Evolutionary conservation across 2,329 filamentous ascomycete genomes (phyloP).

Genomic region (Macrophomina pseudophaseolina): DNA sequence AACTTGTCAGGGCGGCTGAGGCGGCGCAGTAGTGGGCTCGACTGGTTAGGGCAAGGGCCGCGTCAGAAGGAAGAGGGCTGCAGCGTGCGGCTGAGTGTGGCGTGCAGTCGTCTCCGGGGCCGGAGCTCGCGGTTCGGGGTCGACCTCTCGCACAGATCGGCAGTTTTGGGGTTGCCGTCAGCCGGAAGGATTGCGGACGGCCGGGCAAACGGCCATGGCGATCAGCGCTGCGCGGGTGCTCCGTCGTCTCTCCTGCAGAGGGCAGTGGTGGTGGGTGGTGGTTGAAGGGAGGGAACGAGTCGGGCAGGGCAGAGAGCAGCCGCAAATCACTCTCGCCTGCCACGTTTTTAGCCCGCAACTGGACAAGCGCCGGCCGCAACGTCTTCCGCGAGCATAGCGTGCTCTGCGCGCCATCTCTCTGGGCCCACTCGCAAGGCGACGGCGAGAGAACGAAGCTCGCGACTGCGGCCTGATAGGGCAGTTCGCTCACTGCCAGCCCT

Average conservation of each 20-base stretch:
- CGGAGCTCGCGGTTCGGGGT: background rate
- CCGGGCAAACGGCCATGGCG: background rate
- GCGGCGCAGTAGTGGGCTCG: background rate
- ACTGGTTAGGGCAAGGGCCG: conserved; percentile 7
- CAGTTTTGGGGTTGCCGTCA: background rate
- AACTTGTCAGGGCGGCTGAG: background rate
- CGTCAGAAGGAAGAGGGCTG: conserved; percentile 8
- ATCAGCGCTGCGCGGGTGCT: background rate
- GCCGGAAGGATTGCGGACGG: background rate
- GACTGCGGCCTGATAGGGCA: conserved; percentile 9
- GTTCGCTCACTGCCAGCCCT: background rate
- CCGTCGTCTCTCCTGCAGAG: too few relatives aligned
- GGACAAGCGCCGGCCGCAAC: conserved; percentile 11
- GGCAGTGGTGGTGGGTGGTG: background rate
- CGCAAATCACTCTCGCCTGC: conserved; percentile 12
- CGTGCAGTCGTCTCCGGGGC: conserved; percentile 1
- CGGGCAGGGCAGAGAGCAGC: conserved; percentile 22
- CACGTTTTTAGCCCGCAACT: conserved; percentile 7
- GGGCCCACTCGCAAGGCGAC: conserved; percentile 1
- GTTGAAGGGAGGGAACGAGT: background rate
- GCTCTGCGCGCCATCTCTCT: conserved; percentile 11
- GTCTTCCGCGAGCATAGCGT: background rate
- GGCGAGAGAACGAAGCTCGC: background rate
- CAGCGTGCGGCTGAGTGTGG: background rate
- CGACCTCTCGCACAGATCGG: background rate